Percentiles rank a stretch among this genome's conserved stretches.
Conservation (phyloP, 345 rosid species). For the Linum trigynum region DNA sequence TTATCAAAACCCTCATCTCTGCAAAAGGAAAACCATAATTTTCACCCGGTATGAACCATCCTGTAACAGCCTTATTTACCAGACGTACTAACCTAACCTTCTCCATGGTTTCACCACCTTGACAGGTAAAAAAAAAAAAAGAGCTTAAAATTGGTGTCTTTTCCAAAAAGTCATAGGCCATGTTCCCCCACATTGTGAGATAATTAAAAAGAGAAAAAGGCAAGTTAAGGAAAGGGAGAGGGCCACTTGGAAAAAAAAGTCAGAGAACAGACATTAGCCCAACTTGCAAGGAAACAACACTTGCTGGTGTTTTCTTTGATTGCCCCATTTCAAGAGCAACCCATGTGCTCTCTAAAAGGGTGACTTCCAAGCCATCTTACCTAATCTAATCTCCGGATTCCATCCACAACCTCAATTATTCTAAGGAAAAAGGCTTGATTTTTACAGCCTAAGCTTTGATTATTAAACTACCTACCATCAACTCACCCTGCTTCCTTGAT, state of each 20-base stretch:
- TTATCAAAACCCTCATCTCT: too few relatives aligned
- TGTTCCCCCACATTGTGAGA: too few relatives aligned
- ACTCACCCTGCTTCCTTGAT: slow-evolving; percentile 2
- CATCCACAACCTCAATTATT: background rate
- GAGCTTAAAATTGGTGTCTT: too few relatives aligned
- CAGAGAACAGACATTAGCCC: background rate
- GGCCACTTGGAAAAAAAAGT: background rate
- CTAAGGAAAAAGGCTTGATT: background rate
- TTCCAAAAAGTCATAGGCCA: too few relatives aligned
- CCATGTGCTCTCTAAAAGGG: background rate
- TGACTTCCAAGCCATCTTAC: background rate
- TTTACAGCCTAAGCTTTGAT: slow-evolving; percentile 21
- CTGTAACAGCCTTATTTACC: too few relatives aligned
- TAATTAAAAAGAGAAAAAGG: background rate
- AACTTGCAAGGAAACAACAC: background rate
- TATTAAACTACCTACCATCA: background rate
- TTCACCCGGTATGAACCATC: too few relatives aligned
- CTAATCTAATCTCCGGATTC: background rate
- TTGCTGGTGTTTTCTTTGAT: background rate
- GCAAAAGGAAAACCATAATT: too few relatives aligned
- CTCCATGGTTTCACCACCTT: too few relatives aligned
- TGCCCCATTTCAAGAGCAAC: background rate
- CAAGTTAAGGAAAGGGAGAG: background rate
- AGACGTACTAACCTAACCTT: too few relatives aligned
- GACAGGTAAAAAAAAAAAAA: too few relatives aligned